These are phyloP conservation scores for Tolypocladium pustulatum DNA, from an alignment of 2,329 filamentous ascomycete genomes.

Conservation along the genomic window DNA sequence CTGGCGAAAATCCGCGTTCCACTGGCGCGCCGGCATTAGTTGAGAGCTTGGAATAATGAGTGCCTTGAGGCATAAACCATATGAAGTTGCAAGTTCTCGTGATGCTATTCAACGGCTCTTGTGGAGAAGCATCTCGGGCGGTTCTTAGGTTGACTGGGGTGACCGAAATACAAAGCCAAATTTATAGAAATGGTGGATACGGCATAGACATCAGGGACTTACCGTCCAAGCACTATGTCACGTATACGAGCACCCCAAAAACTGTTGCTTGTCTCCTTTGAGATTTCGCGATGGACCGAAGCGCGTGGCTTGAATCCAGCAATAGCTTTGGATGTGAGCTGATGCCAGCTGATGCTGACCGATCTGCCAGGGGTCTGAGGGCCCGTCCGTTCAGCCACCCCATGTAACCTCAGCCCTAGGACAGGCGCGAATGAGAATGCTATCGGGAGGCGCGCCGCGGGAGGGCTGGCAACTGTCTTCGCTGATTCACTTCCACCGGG, in stretches of 20 bases:
- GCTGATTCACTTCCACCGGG: not conserved
- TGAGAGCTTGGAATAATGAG: not conserved
- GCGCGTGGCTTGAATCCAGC: not conserved
- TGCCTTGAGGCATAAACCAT: not conserved
- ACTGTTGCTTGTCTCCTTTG: not conserved
- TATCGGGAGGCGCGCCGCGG: not conserved
- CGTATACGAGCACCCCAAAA: not conserved
- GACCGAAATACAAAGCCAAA: not conserved
- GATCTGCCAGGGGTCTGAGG: not conserved
- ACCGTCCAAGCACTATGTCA: not conserved
- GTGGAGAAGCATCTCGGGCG: not conserved
- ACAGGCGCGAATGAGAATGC: not conserved
- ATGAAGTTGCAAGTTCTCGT: not conserved
- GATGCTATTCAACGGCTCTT: no score
- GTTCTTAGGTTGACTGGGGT: not conserved
- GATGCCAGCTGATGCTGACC: not conserved
- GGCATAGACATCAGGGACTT: not conserved
- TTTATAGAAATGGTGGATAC: no score
- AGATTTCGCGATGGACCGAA: not conserved
- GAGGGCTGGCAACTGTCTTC: not conserved
- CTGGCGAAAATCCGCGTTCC: not conserved
- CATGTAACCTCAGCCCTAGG: not conserved
- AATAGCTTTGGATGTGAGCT: not conserved
- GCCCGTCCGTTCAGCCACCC: not conserved
- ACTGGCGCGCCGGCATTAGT: not conserved